Conservation (phyloP, 805 yeast species). For the Saccharomycopsis capsularis region DNA sequence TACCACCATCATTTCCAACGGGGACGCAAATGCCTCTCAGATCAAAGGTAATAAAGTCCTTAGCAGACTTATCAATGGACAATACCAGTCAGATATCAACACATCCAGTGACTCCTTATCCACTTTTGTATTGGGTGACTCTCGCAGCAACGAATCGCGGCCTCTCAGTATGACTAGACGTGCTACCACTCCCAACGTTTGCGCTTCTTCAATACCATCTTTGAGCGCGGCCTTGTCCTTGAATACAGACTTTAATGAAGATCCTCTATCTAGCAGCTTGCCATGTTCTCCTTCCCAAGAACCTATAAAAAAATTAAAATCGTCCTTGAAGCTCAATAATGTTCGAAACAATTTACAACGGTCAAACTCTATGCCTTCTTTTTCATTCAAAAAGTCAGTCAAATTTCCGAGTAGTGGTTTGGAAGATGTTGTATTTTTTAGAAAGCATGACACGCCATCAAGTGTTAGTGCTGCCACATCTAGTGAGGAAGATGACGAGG, state of each 20-base stretch:
- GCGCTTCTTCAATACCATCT: too few relatives aligned
- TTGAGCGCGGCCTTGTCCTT: too few relatives aligned
- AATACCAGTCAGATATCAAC: background rate
- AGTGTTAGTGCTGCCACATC: constrained; percentile 19
- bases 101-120: constrained; percentile 9
- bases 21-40: too few relatives aligned
- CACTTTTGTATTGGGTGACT: constrained; percentile 10
- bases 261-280: too few relatives aligned
- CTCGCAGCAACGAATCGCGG: background rate
- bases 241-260: too few relatives aligned
- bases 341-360: background rate
- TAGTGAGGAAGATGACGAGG: constrained; percentile 16
- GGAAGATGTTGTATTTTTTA: constrained; percentile 21
- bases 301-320: constrained; percentile 11
- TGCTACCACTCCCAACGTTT: too few relatives aligned
- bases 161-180: too few relatives aligned
- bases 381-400: constrained; percentile 17
- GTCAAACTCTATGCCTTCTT: constrained; percentile 18
- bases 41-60: too few relatives aligned
- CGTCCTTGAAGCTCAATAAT: constrained; percentile 11
- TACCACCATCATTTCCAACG: too few relatives aligned
- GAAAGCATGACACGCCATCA: constrained; percentile 19
- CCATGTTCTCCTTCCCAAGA: constrained; percentile 2
- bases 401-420: constrained; percentile 18
- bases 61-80: background rate